These are phyloP conservation scores for Beauveria asiatica DNA, from an alignment of 2,329 filamentous ascomycete genomes.

Conservation along the genomic window DNA sequence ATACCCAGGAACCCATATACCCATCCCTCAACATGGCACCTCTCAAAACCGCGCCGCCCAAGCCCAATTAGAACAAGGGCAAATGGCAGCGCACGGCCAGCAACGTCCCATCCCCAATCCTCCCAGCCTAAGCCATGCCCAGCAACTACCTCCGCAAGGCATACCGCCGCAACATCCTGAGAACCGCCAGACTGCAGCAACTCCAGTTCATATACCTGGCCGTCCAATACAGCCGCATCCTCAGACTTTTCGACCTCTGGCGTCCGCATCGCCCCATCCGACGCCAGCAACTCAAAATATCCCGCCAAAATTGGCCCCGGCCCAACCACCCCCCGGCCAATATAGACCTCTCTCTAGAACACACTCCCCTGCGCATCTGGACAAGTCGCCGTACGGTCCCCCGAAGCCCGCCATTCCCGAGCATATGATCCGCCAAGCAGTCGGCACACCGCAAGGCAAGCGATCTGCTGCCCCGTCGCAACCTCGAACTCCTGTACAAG, in stretches of 20 bases:
- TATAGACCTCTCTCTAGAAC: constrained; percentile 19
- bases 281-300: constrained; percentile 17
- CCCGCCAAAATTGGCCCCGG: constrained; percentile 22
- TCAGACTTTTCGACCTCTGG: constrained; percentile 22
- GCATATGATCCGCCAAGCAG: constrained; percentile 32
- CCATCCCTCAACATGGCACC: constrained; percentile 18
- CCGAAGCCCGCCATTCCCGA: constrained; percentile 32
- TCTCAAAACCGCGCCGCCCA: constrained; percentile 16
- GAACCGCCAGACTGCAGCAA: constrained; percentile 5
- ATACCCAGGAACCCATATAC: constrained; percentile 26
- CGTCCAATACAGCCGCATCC: constrained; percentile 15
- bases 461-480: constrained; percentile 21
- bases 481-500: constrained; percentile 28
- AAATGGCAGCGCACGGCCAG: constrained; percentile 7
- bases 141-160: constrained; percentile 5
- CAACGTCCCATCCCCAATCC: constrained; percentile 9
- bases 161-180: constrained; percentile 13
- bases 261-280: constrained; percentile 22
- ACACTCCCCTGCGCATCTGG: constrained; percentile 19
- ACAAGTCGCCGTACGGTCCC: constrained; percentile 27
- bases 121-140: constrained; percentile 1
- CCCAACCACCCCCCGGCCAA: constrained; percentile 18
- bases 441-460: constrained; percentile 25
- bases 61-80: constrained; percentile 13
- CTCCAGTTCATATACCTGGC: constrained; percentile 14